A percentile compares a stretch with the other conserved stretches of the same genome.
phyloP scores from a whole-genome alignment of 1,284 basidiomycete species.

The Inonotus obliquus region DNA sequence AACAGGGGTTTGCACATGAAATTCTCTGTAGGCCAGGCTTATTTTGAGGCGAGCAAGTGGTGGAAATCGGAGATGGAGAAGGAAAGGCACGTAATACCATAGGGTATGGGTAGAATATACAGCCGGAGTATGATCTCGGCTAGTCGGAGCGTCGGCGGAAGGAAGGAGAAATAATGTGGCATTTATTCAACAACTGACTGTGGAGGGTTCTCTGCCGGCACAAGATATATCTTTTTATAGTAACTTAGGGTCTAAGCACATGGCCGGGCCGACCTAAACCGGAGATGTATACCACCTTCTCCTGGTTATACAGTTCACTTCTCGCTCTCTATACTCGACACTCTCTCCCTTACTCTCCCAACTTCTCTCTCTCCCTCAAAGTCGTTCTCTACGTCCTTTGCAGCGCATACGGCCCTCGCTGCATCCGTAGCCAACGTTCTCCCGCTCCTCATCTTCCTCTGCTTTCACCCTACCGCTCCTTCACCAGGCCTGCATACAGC shows the following conservation, averaged over 20 bases:
- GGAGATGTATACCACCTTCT: background rate
- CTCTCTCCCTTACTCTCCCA: background rate
- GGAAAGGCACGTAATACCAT: background rate
- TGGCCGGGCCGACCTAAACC: constrained; percentile 3
- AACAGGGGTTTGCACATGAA: background rate
- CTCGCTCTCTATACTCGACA: background rate
- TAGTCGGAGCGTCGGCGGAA: background rate
- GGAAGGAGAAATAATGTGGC: background rate
- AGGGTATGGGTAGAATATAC: background rate
- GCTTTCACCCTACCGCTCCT: background rate
- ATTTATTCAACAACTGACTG: too few species aligned
- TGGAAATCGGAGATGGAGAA: background rate
- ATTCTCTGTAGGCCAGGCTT: background rate
- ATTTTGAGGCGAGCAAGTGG: background rate
- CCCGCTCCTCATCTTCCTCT: background rate
- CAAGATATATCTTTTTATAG: background rate
- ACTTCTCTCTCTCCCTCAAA: background rate
- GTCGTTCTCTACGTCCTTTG: background rate
- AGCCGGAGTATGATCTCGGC: background rate
- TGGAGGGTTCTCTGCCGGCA: too few species aligned
- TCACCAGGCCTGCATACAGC: background rate
- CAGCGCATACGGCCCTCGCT: background rate
- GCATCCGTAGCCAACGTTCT: background rate
- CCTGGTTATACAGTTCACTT: background rate
- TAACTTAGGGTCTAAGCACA: background rate